phyloP scores from a whole-genome alignment of 805 yeast species.

The Candida schatavii region DNA sequence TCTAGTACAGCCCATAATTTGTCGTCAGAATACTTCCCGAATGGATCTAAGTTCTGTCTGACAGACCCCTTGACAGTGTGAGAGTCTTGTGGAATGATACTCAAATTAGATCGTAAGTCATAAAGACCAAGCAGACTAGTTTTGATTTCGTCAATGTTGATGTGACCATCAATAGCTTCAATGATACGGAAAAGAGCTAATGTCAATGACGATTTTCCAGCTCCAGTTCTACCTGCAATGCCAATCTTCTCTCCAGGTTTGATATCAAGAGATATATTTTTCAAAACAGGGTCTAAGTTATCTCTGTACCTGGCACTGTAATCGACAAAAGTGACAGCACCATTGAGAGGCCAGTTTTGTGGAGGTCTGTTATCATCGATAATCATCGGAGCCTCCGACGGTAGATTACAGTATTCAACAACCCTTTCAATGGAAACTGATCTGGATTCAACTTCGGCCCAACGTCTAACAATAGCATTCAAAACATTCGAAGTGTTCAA shows the following conservation, averaged over 20 bases:
- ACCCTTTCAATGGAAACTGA: slow-evolving; percentile 25
- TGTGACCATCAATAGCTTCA: slow-evolving; percentile 23
- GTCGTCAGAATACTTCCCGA: slow-evolving; percentile 19
- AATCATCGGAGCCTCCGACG: slow-evolving; percentile 15
- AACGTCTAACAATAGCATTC: slow-evolving; percentile 19
- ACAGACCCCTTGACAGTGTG: slow-evolving; percentile 25
- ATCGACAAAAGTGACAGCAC: slow-evolving; percentile 20
- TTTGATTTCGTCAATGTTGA: slow-evolving; percentile 21
- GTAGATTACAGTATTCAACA: slow-evolving; percentile 22
- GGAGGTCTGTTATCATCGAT: slow-evolving; percentile 13
- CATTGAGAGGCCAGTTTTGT: slow-evolving; percentile 20
- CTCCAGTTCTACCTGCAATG: slow-evolving; percentile 30
- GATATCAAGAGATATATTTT: slow-evolving; percentile 20
- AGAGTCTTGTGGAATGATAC: slow-evolving; percentile 29
- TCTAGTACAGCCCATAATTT: slow-evolving; percentile 25
- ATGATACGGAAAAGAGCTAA: slow-evolving; percentile 27
- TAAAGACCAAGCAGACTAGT: slow-evolving; percentile 23
- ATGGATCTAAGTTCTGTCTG: slow-evolving; percentile 27
- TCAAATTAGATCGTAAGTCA: slow-evolving; percentile 25
- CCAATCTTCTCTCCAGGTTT: slow-evolving; percentile 25
- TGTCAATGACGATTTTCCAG: slow-evolving; percentile 28
- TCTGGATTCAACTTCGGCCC: slow-evolving; percentile 25
- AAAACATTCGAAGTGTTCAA: slow-evolving; percentile 20
- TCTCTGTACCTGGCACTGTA: slow-evolving; percentile 24
- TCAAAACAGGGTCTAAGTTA: slow-evolving; percentile 24